These are phyloP conservation scores for Ceratobasidium sp. DNA, from an alignment of 1,284 basidiomycete genomes.

Conservation along the genomic window DNA sequence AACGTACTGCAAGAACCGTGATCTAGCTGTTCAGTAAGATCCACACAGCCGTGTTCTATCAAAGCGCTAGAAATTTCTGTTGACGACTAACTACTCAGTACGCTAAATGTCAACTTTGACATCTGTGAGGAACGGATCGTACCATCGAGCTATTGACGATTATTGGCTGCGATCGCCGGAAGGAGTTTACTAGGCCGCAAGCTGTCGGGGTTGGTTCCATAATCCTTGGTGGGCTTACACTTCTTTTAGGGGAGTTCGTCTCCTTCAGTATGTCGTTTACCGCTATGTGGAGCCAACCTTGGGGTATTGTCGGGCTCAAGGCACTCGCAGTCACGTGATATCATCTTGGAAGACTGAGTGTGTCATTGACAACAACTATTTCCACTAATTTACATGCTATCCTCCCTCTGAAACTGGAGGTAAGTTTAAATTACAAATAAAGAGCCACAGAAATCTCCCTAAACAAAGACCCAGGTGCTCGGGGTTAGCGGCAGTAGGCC, in stretches of 20 bases:
- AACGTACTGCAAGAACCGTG: neutral
- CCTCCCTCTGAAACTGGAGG: too few species aligned
- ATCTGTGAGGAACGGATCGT: neutral
- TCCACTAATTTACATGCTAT: too few species aligned
- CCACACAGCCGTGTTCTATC: neutral
- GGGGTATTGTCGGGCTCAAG: neutral
- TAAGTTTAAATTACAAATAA: too few species aligned
- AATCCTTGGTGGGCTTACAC: neutral
- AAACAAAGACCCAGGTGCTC: too few species aligned
- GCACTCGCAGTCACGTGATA: neutral
- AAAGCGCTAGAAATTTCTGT: neutral
- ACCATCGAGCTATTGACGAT: neutral
- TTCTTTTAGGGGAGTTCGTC: neutral
- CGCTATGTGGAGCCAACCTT: neutral
- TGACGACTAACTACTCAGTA: neutral
- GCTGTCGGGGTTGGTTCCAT: neutral
- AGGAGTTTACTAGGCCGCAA: too few species aligned
- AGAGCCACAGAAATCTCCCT: too few species aligned
- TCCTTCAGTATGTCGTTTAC: neutral
- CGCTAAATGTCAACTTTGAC: neutral
- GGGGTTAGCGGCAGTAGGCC: too few species aligned
- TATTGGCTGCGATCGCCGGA: too few species aligned
- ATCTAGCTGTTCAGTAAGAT: neutral
- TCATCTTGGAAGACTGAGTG: too few species aligned
- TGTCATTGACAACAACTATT: too few species aligned